phyloP scores from a whole-genome alignment of 1,139 yeast genomes.

The Groenewaldozyma auringiensis region DNA sequence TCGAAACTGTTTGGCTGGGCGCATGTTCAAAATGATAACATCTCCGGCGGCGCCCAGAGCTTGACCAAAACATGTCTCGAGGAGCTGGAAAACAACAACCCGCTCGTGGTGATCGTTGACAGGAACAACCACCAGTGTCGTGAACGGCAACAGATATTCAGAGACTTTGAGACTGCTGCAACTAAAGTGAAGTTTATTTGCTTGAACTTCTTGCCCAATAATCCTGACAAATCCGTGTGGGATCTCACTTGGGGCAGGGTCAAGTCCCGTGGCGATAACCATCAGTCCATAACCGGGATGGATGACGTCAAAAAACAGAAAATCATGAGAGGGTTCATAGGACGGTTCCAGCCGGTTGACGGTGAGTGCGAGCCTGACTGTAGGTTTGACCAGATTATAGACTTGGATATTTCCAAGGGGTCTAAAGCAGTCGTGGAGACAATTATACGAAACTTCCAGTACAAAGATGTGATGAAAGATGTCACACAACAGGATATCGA shows the following conservation, averaged over 20 bases:
- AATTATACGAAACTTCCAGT: conserved; percentile 30
- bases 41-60: conserved; percentile 37
- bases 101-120: conserved; percentile 72
- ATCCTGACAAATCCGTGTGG: conserved; percentile 21
- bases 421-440: conserved; percentile 35
- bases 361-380: conserved; percentile 49
- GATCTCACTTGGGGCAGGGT: conserved; percentile 55
- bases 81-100: conserved; percentile 32
- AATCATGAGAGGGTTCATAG: conserved; percentile 68
- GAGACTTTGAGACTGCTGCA: conserved; percentile 36
- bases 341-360: conserved; percentile 57
- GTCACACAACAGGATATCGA: conserved; percentile 33
- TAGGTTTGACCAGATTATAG: conserved; percentile 55
- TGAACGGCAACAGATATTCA: conserved; percentile 63
- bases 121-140: conserved; percentile 69
- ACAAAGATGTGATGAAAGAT: conserved; percentile 22
- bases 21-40: conserved; percentile 80
- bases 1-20: conserved; percentile 54
- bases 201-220: conserved; percentile 53
- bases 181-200: conserved; percentile 47
- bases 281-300: conserved; percentile 64
- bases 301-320: conserved; percentile 43
- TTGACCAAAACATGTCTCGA: conserved; percentile 47
- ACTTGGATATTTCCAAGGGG: conserved; percentile 46
- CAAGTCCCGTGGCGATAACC: conserved; percentile 71